Evolutionary conservation across 2,329 filamentous ascomycete species (phyloP).

Genomic region (Sporothrix globosa): DNA sequence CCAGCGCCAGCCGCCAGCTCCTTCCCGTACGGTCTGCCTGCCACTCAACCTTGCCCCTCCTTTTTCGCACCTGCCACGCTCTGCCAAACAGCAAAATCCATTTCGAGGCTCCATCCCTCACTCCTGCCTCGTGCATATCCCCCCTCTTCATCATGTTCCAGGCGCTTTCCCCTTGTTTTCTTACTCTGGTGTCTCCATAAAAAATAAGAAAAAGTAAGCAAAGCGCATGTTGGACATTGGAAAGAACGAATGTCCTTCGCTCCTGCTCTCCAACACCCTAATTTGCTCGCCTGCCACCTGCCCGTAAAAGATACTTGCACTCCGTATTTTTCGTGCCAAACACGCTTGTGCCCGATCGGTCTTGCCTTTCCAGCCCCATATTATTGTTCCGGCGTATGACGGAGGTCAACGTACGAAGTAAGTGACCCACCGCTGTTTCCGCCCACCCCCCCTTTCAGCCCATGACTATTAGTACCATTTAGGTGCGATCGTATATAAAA

Average conservation of each 20-base stretch:
- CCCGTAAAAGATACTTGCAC: background rate
- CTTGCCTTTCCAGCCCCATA: slow-evolving; percentile 12
- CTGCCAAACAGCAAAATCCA: background rate
- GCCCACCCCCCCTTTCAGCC: too few relatives aligned
- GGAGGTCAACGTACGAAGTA: too few relatives aligned
- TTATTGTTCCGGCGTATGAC: background rate
- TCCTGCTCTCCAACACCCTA: background rate
- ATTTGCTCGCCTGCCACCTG: background rate
- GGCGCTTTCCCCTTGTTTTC: slow-evolving; percentile 17
- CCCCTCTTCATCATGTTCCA: slow-evolving; percentile 21
- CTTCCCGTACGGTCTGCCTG: background rate
- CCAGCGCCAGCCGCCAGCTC: background rate
- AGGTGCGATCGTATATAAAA: too few relatives aligned
- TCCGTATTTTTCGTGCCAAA: background rate
- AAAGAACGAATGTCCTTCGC: background rate
- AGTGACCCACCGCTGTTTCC: too few relatives aligned
- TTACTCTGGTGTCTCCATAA: background rate
- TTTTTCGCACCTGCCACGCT: slow-evolving; percentile 26
- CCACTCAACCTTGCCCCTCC: slow-evolving; percentile 28
- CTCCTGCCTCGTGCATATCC: slow-evolving; percentile 27
- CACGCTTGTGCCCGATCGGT: slow-evolving; percentile 2
- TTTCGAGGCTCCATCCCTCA: background rate
- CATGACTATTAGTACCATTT: too few relatives aligned
- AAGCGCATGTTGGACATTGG: background rate
- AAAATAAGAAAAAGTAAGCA: background rate